phyloP scores from a whole-genome alignment of 768 basidiomycete species.

The Crepidotus variabilis region DNA sequence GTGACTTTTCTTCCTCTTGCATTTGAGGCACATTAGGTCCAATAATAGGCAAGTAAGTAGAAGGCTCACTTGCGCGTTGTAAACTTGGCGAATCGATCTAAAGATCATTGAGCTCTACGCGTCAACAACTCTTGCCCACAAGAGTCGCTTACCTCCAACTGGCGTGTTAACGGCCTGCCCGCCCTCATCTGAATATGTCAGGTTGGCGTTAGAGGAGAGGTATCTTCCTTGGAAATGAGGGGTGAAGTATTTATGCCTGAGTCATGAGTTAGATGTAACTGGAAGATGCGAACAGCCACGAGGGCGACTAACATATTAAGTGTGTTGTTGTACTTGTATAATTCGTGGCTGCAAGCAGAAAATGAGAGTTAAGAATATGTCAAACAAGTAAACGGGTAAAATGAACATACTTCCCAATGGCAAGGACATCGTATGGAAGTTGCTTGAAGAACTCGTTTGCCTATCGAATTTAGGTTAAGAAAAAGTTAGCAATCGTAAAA shows the following conservation, averaged over 20 bases:
- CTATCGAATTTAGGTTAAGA: constrained; percentile 25
- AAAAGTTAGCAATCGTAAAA: not conserved
- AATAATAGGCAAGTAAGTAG: not conserved
- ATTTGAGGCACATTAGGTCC: not conserved
- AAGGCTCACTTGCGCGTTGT: constrained; percentile 61
- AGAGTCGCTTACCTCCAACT: constrained; percentile 29
- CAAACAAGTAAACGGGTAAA: not conserved
- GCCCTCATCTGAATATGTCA: constrained; percentile 55
- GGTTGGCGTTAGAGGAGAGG: constrained; percentile 83
- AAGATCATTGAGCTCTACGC: not conserved
- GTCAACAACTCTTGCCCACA: too few species aligned
- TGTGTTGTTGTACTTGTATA: constrained; percentile 68
- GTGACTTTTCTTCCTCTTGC: constrained; percentile 66
- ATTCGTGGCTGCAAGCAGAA: constrained; percentile 59
- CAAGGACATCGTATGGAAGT: constrained; percentile 77
- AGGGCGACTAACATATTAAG: constrained; percentile 52
- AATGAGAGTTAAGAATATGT: not conserved
- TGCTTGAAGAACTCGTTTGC: constrained; percentile 71
- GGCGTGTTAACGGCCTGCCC: constrained; percentile 31
- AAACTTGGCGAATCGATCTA: constrained; percentile 68
- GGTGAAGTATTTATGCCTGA: constrained; percentile 61
- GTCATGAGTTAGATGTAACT: not conserved
- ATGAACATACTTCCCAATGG: constrained; percentile 74
- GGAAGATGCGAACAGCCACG: not conserved
- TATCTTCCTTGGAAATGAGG: constrained; percentile 68